Conservation (phyloP, 129 eudicot species). For the Artemisia annua region DNA sequence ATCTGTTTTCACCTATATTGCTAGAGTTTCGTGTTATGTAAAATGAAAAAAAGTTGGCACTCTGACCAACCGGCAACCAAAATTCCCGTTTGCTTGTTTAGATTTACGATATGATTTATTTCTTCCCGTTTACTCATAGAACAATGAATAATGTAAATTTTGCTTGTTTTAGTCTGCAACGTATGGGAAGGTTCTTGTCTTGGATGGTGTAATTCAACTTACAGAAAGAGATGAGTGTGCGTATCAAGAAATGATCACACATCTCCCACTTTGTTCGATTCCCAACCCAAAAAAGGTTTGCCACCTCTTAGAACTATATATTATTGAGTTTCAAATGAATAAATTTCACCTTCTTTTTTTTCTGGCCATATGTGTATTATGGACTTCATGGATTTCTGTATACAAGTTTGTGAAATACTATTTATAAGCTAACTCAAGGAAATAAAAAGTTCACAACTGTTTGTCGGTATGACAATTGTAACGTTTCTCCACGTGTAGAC, state of each 20-base stretch:
- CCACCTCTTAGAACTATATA: neutral
- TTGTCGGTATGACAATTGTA: neutral
- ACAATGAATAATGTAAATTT: neutral
- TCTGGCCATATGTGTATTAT: neutral
- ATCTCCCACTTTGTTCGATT: constrained; percentile 94
- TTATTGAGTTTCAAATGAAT: neutral
- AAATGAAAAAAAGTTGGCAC: neutral
- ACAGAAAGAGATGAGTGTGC: constrained; percentile 99
- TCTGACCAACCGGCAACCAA: no score
- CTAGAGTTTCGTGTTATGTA: neutral
- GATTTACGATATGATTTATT: no score
- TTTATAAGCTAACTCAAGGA: neutral
- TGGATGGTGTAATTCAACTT: constrained; percentile 97
- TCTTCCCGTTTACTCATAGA: neutral
- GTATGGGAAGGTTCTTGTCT: constrained; percentile 94
- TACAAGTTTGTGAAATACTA: no score
- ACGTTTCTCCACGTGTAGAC: neutral
- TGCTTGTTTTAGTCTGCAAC: constrained; percentile 73
- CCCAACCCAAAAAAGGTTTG: constrained; percentile 88
- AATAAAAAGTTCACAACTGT: neutral
- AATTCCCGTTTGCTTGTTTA: neutral
- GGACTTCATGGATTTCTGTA: neutral
- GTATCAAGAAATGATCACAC: constrained; percentile 96
- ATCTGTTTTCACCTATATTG: neutral
- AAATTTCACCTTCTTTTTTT: neutral